phyloP scores from a whole-genome alignment of 148 eudicot genomes.

The Linanthus parryae region DNA sequence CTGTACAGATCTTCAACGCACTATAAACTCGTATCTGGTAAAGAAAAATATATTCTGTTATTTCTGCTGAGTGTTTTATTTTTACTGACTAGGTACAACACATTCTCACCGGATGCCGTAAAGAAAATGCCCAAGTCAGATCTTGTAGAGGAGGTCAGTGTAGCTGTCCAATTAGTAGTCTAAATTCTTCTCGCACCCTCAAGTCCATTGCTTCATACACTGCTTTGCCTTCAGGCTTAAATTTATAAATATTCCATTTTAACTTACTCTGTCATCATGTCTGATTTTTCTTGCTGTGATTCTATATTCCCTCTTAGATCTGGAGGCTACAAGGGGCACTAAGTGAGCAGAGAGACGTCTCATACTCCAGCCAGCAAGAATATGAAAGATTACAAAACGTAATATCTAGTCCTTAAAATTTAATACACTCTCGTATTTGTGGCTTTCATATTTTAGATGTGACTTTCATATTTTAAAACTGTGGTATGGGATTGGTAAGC shows the following conservation, averaged over 20 bases:
- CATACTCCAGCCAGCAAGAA: constrained; percentile 32
- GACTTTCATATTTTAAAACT: too few species aligned
- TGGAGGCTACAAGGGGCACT: constrained; percentile 40
- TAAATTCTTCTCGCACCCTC: too few species aligned
- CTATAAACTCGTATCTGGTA: too few species aligned
- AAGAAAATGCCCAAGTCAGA: constrained; percentile 17
- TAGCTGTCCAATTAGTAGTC: too few species aligned
- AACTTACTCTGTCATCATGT: not conserved
- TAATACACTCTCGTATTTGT: not conserved
- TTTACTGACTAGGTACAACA: constrained; percentile 3
- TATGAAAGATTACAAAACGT: constrained; percentile 45
- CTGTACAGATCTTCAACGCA: too few species aligned
- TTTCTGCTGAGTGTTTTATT: not conserved
- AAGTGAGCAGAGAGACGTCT: constrained; percentile 31
- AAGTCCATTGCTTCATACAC: too few species aligned
- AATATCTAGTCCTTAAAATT: constrained; percentile 3
- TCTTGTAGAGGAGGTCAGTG: constrained; percentile 33
- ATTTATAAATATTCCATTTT: not conserved
- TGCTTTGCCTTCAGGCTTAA: too few species aligned
- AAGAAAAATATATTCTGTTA: not conserved
- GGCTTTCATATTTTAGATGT: too few species aligned
- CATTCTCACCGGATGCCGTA: not conserved
- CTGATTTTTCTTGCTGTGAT: not conserved
- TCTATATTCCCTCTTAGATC: constrained; percentile 29
- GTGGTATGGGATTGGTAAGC: too few species aligned